Base-by-base conservation (phyloP, 768 basidiomycete species). In the Podaxis carcinomalis region DNA sequence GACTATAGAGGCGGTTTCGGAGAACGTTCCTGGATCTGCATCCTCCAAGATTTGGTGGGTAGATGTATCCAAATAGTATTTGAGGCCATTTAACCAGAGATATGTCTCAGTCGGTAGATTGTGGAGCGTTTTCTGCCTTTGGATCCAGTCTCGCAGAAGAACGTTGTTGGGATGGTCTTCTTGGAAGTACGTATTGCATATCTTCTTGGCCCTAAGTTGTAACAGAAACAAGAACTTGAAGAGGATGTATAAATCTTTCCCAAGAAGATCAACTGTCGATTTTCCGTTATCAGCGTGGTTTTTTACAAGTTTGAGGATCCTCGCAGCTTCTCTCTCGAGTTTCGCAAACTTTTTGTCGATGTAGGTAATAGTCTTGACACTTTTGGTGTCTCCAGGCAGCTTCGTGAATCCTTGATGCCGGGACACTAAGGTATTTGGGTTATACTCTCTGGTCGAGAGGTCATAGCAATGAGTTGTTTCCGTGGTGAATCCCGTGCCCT, bases 221-320 rank as follows among this genome's bases (percentile, higher is more conserved):
- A 76, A 73, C 21, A 77, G 37, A 56, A 75, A 75, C 6, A 77
- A 63, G 55, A 77, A 77, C 62, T 74, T 77, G 2, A 74, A 67
- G 35, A 77, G 59, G 4, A 56, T 65, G 6, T 72, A 68, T 2
- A 77, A 64, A 13, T 68, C 65, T 19, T 64, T 64, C 28, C 75
- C 61, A 21, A 69, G 65, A n/a, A 75, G n/a, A 16, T 59, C 50
- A 25, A 73, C 64, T 1, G 14, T 23, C 13, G 46, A 35, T 6
- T 25, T 21, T 28, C 35, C 19, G 32, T 6, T 35, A 7, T 14
- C 25, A 5, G 62, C 27, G 6, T 57, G 61, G 1, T 37, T 19
- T 25, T 70, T 68, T 14, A 71, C 64, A 16, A 58, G n/a, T 11
- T 52, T 51, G 13, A 74, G 70, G 21, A 73, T 55, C 9, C 4